Evolutionary conservation across 2,329 filamentous ascomycete genomes (phyloP), one percentile per base, ranked within the genome.

Genomic region (Alternaria incomplexa): DNA sequence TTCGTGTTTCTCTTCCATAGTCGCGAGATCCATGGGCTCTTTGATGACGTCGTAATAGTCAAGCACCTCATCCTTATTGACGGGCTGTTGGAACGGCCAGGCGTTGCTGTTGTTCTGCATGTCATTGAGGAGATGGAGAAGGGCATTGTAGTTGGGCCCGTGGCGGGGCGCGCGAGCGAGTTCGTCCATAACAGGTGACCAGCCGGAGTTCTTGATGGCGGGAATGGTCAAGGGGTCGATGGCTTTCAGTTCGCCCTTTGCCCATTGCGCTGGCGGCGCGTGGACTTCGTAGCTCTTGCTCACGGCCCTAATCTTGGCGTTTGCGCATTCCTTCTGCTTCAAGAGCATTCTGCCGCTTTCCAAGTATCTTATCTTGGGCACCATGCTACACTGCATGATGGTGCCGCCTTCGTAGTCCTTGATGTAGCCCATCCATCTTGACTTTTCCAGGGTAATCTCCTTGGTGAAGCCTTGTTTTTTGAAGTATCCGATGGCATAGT

Each of bases 381-480:
- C 87, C 96, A 99, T 98, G 56, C 91, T 93, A 77, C 96, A 99
- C 82, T 99, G 96, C 96, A 99, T 99, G 65, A 99, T 97, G 0
- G 96, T 99, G 62, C 96, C 96, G 61, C 96, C 96, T 81, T 99
- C 96, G 79, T 99, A 99, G 79, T 99, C 96, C 79, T 99, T 99
- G 84, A 99, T 99, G 75, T 98, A 99, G 3, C 96, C 96, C 96
- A 98, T 98, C 96, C 96, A 99, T 4, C 93, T 90, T 3, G 90
- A 89, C 73, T 90, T 91, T 62, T 96, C 92, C 1, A 99, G 88
- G 0, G 94, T 97, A 67, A 99, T 98, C 73, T 99, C 95, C 79
- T 99, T 99, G 2, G 96, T 98, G 77, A 99, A 99, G 0, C 96
- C 96, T 79, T 99, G 96, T 79, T 99, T 99, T 81, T 98, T 97